phyloP scores from a whole-genome alignment of 1,284 basidiomycete species.

The Rhizoctonia solani region DNA sequence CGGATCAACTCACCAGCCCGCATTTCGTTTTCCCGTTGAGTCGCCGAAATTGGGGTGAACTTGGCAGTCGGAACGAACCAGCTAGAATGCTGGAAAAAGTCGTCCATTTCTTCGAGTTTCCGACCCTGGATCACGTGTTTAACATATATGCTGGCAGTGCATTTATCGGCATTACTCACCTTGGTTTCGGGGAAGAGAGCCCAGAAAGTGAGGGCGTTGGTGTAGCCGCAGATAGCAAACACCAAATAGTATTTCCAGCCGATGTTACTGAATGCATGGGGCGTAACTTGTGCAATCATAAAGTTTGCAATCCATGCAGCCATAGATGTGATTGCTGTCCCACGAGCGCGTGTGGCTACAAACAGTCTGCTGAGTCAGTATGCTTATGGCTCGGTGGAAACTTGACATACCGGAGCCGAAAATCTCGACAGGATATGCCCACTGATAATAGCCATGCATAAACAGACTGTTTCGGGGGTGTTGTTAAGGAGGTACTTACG shows the following conservation, averaged over 20 bases:
- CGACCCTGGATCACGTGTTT: neutral
- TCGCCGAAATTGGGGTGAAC: conserved; percentile 46
- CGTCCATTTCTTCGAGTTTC: conserved; percentile 56
- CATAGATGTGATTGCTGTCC: conserved; percentile 56
- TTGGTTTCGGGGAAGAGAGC: conserved; percentile 50
- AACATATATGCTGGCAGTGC: conserved; percentile 43
- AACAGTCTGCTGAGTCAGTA: neutral
- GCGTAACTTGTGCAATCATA: conserved; percentile 50
- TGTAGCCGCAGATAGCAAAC: conserved; percentile 64
- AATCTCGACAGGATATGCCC: conserved; percentile 56
- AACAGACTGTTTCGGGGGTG: neutral
- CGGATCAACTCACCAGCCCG: conserved; percentile 44
- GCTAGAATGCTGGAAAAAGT: conserved; percentile 55
- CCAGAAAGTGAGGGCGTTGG: conserved; percentile 64
- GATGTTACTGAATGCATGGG: conserved; percentile 46
- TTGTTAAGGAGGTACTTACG: neutral
- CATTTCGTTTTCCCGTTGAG: conserved; percentile 55
- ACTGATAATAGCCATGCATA: conserved; percentile 46
- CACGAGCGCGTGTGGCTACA: conserved; percentile 42
- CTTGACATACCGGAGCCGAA: conserved; percentile 56
- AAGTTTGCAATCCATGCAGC: conserved; percentile 53
- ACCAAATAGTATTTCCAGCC: conserved; percentile 56
- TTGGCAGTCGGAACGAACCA: conserved; percentile 55
- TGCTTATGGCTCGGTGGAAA: conserved; percentile 47
- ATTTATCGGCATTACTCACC: conserved; percentile 52